phyloP scores from a whole-genome alignment of 306 rosid species.

The Cucurbita argyrosperma region DNA sequence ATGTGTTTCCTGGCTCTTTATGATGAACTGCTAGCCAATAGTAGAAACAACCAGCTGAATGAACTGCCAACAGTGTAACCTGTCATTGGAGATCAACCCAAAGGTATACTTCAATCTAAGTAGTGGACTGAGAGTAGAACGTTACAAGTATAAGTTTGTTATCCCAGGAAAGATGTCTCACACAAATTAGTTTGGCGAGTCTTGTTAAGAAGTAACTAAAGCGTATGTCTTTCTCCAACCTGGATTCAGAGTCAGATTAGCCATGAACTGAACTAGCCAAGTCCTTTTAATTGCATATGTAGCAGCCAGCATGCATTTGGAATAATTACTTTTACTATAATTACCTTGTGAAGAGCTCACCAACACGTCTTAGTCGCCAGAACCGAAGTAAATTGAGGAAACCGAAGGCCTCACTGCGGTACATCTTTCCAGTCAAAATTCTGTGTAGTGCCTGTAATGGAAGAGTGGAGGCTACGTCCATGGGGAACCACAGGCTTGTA shows the following conservation, averaged over 20 bases:
- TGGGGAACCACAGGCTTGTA: constrained; percentile 34
- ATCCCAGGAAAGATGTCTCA: constrained; percentile 19
- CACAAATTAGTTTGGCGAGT: constrained; percentile 54
- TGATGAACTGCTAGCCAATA: constrained; percentile 62
- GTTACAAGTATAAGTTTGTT: not conserved
- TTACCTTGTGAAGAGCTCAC: constrained; percentile 63
- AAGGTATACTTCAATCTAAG: not conserved
- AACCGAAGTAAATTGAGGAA: constrained; percentile 69
- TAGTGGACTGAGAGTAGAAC: not conserved
- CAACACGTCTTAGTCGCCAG: constrained; percentile 74
- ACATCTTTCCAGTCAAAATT: constrained; percentile 26
- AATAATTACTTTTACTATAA: not conserved
- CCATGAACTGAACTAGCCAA: not conserved
- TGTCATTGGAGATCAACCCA: constrained; percentile 9
- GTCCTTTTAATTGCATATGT: not conserved
- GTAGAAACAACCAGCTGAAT: constrained; percentile 75
- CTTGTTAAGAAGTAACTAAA: constrained; percentile 60
- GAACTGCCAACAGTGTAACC: constrained; percentile 73
- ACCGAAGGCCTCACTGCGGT: constrained; percentile 24
- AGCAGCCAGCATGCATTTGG: not conserved
- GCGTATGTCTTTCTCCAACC: constrained; percentile 80
- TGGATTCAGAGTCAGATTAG: constrained; percentile 11
- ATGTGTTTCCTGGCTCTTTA: constrained; percentile 29
- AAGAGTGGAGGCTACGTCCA: constrained; percentile 69
- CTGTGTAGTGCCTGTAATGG: constrained; percentile 46